Conservation (phyloP, 1,139 yeast species). For the Torulaspora pretoriensis region DNA sequence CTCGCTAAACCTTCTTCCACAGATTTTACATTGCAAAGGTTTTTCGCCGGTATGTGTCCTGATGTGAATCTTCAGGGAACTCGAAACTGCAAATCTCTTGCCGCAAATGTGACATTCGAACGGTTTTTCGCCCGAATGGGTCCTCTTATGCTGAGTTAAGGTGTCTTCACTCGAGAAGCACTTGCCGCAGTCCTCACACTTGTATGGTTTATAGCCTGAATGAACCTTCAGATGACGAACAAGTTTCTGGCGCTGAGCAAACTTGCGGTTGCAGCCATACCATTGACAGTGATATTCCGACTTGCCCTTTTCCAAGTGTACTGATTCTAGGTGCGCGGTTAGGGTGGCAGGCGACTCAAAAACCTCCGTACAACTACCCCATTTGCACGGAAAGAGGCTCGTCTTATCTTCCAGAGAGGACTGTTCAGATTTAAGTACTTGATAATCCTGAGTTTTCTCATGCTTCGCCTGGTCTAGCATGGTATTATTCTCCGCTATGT, state of each 20-base stretch:
- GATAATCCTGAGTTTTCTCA: slow-evolving; percentile 2
- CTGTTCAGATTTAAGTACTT: not conserved
- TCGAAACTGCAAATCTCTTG: slow-evolving; percentile 55
- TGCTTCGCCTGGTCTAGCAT: slow-evolving; percentile 17
- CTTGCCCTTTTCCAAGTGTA: slow-evolving; percentile 73
- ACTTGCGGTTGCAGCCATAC: slow-evolving; percentile 72
- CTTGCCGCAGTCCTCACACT: slow-evolving; percentile 63
- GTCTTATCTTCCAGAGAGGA: not conserved
- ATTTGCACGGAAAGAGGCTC: slow-evolving; percentile 22
- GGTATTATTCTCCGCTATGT: slow-evolving; percentile 18
- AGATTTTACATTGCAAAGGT: slow-evolving; percentile 78
- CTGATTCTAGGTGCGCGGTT: slow-evolving; percentile 62
- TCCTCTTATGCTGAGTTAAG: slow-evolving; percentile 63
- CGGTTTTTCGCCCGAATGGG: slow-evolving; percentile 92
- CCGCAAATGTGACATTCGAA: slow-evolving; percentile 61
- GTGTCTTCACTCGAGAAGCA: slow-evolving; percentile 58
- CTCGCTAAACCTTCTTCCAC: slow-evolving; percentile 83
- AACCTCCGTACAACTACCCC: slow-evolving; percentile 44
- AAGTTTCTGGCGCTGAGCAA: slow-evolving; percentile 80
- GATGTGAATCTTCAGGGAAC: slow-evolving; percentile 59
- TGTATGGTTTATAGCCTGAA: slow-evolving; percentile 74
- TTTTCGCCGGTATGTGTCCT: slow-evolving; percentile 91
- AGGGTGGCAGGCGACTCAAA: slow-evolving; percentile 56
- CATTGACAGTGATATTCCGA: slow-evolving; percentile 68
- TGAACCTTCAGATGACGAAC: slow-evolving; percentile 84